Evolutionary conservation across 768 basidiomycete species (phyloP), one percentile per base, ranked within the genome.

Genomic region (Naganishia randhawae): DNA sequence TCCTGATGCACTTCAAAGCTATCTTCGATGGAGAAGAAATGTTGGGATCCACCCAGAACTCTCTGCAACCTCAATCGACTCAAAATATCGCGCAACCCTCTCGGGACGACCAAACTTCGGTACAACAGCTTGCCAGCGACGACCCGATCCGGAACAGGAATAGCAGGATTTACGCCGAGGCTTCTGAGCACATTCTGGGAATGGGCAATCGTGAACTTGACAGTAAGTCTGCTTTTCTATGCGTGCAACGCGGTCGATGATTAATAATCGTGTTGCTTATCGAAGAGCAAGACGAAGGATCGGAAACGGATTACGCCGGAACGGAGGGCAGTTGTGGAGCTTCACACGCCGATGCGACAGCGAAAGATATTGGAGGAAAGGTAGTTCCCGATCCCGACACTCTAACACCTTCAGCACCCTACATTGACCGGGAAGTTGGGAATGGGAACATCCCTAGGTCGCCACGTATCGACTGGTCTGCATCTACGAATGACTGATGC

Each of bases 1-100:
- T 98, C 87, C 85, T 98, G 33, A 88, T 87, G 66, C 91, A 96
- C 77, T 97, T 94, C 81, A 91, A 91, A 73, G 85, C 87, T 17
- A 92, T 95, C 25, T 96, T 96, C 83, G 92, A 92, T 73, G 91
- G 92, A 62, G 87, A 85, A 67, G 53, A 29, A 2, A 25, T 61
- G 22, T n/a, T 53, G 27, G 66, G 61, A n/a, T 3, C 55, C 6
- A n/a, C 16, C 9, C 22, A 8, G 29, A 42, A 57, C 16, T 16
- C 16, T 8, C 11, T 25, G 27, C 7, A n/a, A 14, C 35, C 25
- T 4, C 19, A 9, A 7, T 19, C 52, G 17, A 54, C 11, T 16
- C 42, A 67, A 17, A 70, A 33, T 41, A 72, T 80, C 65, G 85
- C 84, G 27, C 78, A 83, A 50, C 7, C 63, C 32, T 9, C 48